A percentile compares a stretch with the other conserved stretches of the same genome.
phyloP scores from a whole-genome alignment of 116 monocot genomes.

The Cymodocea nodosa region DNA sequence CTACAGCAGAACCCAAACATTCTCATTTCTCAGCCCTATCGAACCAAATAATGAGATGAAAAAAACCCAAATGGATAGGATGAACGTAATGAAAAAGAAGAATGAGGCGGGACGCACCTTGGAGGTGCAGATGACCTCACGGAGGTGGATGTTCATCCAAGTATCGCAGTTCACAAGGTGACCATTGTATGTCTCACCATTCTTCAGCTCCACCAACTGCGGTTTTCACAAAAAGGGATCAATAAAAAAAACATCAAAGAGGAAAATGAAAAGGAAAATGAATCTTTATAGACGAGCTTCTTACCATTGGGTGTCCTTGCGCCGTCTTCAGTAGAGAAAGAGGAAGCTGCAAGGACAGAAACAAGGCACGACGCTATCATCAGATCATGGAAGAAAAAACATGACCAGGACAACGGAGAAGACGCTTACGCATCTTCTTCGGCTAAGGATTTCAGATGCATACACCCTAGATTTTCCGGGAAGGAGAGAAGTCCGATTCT shows the following conservation, averaged over 20 bases:
- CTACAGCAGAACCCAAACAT: constrained; percentile 15
- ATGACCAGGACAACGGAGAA: too few relatives aligned
- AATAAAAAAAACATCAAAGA: not conserved
- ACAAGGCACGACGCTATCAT: too few relatives aligned
- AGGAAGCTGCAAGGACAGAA: constrained; percentile 47
- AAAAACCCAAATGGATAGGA: too few relatives aligned
- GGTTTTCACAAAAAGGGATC: not conserved
- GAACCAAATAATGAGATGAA: not conserved
- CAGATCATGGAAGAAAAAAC: not conserved
- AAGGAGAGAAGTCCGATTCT: too few relatives aligned
- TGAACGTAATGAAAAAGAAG: constrained; percentile 52
- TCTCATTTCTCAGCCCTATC: too few relatives aligned
- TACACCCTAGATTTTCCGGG: too few relatives aligned
- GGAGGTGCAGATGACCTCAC: constrained; percentile 97
- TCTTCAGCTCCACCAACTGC: constrained; percentile 93
- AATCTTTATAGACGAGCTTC: not conserved
- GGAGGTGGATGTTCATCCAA: constrained; percentile 99
- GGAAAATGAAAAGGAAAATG: not conserved
- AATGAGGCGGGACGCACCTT: constrained; percentile 66
- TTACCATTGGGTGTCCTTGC: constrained; percentile 97
- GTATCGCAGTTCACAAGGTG: constrained; percentile 99
- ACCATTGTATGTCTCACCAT: constrained; percentile 96
- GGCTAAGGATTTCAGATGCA: too few relatives aligned
- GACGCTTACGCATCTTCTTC: too few relatives aligned
- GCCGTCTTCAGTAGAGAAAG: constrained; percentile 97